Base-by-base conservation (phyloP, 768 basidiomycete species). In the Phanerochaete sordida region DNA sequence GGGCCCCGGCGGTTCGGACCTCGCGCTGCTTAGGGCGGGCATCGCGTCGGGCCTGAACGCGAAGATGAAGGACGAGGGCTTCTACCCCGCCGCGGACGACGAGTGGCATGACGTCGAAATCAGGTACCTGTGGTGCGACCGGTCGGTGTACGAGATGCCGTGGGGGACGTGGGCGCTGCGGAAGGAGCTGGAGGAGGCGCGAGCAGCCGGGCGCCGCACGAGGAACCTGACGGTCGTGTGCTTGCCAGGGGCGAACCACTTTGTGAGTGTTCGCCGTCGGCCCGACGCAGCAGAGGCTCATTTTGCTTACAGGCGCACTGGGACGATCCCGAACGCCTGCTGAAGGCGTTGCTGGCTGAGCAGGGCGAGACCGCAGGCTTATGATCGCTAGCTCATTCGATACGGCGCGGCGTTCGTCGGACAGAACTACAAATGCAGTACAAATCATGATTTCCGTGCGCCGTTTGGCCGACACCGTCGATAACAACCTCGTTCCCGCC, bases 1-100 rank as follows among this genome's bases (percentile, higher is more conserved):
- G 3, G 45, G 26, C 1, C 62, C 58, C 8, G 62, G 62, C 4
- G 64, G 66, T 2, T 67, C 66, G 1, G 64, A 67, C 37, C 19
- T 27, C 7, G 19, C 65, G 11, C 33, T 67, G 19, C 31, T 64
- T 28, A 21, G 56, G n/a, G 24, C 44, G 11, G 60, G 58, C n/a
- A 48, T 62, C 33, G 53, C 50, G 35, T 8, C 46, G 8, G 62
- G 66, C 7, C 44, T 61, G 23, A 60, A 45, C 23, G 48, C 16
- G 5, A 13, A 47, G 15, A 30, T 59, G 19, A 8, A 56, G 33
- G 46, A 62, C 24, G 47, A 16, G 13, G 62, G 47, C 48, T 45
- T 60, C 31, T 59, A 61, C 24, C 9, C 26, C 7, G 28, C 33
- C n/a, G 47, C 47, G 6, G 24, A 58, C 4, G 35, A 39, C 23